These are phyloP conservation scores for Chlamydomonas eustigma DNA, from an alignment of 139 green algal species.

Conservation along the genomic window DNA sequence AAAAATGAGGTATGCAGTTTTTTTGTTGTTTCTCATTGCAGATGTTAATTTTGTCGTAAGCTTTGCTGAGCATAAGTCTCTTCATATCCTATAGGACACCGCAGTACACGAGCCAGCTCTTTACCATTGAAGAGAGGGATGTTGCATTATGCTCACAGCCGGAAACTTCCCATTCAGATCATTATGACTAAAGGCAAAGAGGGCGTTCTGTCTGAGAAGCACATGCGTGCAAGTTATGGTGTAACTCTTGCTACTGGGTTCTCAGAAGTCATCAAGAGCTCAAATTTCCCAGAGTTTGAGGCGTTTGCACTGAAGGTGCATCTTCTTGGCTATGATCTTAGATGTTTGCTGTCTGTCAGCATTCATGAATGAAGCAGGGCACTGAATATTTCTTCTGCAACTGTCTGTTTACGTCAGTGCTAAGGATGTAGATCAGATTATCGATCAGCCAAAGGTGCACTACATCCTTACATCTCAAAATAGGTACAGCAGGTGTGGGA, in stretches of 20 bases:
- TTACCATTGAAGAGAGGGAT: constrained; percentile 88
- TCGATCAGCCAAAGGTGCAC: neutral
- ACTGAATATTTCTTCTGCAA: neutral
- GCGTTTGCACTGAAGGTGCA: neutral
- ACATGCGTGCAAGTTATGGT: constrained; percentile 17
- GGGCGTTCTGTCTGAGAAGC: constrained; percentile 42
- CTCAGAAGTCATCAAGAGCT: constrained; percentile 4
- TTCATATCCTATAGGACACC: constrained; percentile 52
- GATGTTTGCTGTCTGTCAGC: neutral
- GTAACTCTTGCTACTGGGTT: constrained; percentile 26
- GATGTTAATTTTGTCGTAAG: neutral
- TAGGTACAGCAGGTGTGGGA: constrained; percentile 3
- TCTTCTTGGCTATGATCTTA: neutral
- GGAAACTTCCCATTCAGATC: constrained; percentile 72
- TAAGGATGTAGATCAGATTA: neutral
- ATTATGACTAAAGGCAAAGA: constrained; percentile 47
- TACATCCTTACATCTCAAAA: too few relatives aligned
- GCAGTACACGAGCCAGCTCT: constrained; percentile 54
- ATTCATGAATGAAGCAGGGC: neutral
- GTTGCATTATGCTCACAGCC: constrained; percentile 75
- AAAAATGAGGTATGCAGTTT: neutral
- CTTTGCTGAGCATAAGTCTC: too few relatives aligned
- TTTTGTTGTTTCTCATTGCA: neutral
- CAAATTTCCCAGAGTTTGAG: neutral
- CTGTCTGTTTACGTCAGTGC: neutral